Evolutionary conservation across 441 rosid genomes (phyloP).

Genomic region (Populus tomentosa): DNA sequence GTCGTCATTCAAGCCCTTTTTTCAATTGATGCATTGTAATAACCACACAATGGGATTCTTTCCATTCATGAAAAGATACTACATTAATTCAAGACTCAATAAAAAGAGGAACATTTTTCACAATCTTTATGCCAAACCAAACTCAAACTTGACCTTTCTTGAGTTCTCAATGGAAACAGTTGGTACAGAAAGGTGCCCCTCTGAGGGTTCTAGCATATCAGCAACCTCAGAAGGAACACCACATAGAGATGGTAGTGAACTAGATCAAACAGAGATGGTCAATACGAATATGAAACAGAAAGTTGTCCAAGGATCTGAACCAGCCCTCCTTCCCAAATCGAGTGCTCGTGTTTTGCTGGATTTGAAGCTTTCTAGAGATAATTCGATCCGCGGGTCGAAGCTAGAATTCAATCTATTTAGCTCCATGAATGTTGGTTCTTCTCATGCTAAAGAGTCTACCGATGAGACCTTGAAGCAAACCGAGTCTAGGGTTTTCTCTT

Average conservation of each 20-base stretch:
- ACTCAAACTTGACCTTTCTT: neutral
- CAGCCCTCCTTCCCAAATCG: neutral
- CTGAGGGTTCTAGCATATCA: neutral
- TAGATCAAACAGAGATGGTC: neutral
- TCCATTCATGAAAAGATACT: no score
- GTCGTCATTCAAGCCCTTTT: no score
- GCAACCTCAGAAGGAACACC: neutral
- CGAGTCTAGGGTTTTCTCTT: slow-evolving; percentile 29
- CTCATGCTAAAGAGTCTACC: neutral
- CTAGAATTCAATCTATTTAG: slow-evolving; percentile 20
- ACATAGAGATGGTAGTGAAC: neutral
- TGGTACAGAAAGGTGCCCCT: neutral
- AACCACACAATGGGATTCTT: no score
- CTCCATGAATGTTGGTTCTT: neutral
- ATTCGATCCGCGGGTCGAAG: neutral
- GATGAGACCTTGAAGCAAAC: slow-evolving; percentile 9
- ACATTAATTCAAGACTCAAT: no score
- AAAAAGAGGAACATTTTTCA: no score
- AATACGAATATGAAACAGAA: neutral
- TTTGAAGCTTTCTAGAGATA: slow-evolving; percentile 25
- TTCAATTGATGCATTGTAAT: no score
- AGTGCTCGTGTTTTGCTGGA: slow-evolving; percentile 18
- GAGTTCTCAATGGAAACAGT: neutral
- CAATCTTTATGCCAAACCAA: no score
- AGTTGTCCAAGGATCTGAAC: neutral